Evolutionary conservation across 495 filamentous ascomycete species (phyloP).

Genomic region (Sabuloglossum arenarium): DNA sequence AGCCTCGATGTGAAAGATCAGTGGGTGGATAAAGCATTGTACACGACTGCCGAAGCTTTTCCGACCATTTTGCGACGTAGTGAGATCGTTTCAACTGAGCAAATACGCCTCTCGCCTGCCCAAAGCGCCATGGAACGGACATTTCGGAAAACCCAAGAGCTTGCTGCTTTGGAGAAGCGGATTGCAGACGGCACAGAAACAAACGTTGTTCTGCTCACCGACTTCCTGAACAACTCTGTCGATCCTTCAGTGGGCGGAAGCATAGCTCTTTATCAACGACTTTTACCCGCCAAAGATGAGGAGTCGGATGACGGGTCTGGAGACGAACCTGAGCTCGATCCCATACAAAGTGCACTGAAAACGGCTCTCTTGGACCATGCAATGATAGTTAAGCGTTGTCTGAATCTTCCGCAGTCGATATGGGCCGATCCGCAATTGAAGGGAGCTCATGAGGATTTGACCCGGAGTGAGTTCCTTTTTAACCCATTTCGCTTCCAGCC

Average conservation of each 20-base stretch:
- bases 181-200: constrained; percentile 53
- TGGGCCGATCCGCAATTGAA: not conserved
- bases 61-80: constrained; percentile 79
- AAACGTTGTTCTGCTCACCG: constrained; percentile 41
- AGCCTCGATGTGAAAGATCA: constrained; percentile 45
- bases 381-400: constrained; percentile 60
- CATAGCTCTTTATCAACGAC: constrained; percentile 51
- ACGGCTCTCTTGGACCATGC: constrained; percentile 81
- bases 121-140: constrained; percentile 87
- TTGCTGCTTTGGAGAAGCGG: constrained; percentile 50
- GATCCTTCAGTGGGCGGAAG: constrained; percentile 44
- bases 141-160: constrained; percentile 71
- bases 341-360: constrained; percentile 64
- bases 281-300: constrained; percentile 33
- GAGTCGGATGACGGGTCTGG: constrained; percentile 28
- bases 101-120: constrained; percentile 45
- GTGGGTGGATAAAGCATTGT: constrained; percentile 71
- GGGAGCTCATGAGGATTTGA: not conserved
- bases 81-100: constrained; percentile 55
- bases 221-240: constrained; percentile 52
- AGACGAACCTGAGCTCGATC: constrained; percentile 30
- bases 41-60: constrained; percentile 67
- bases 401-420: constrained; percentile 21
- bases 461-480: not conserved
- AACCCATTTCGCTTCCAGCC: constrained; percentile 3